These are phyloP conservation scores for Rhododendron ferrugineum DNA, from an alignment of 148 eudicot species.

Conservation along the genomic window DNA sequence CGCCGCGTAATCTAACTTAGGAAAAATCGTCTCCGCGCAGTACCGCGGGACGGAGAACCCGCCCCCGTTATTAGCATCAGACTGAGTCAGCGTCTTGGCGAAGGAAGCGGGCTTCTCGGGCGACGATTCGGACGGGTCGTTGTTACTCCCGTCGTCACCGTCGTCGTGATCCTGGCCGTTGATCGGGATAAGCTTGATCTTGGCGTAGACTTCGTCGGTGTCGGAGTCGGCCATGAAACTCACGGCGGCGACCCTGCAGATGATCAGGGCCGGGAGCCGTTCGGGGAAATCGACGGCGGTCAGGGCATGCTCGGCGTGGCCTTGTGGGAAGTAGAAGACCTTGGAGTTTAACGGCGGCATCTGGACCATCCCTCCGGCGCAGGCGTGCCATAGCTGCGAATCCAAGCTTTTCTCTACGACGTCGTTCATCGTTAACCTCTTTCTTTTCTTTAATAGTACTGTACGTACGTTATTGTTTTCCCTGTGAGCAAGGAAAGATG, in stretches of 20 bases:
- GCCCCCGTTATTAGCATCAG: slow-evolving; percentile 72
- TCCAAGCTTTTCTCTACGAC: slow-evolving; percentile 31
- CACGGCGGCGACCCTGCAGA: slow-evolving; percentile 34
- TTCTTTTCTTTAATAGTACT: too few species aligned
- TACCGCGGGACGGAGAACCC: slow-evolving; percentile 70
- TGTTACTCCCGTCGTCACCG: slow-evolving; percentile 10
- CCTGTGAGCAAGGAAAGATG: background rate
- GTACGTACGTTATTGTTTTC: too few species aligned
- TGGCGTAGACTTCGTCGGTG: slow-evolving; percentile 49
- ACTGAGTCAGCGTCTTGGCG: slow-evolving; percentile 63
- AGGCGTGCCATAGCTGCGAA: slow-evolving; percentile 56
- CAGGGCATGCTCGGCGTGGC: slow-evolving; percentile 51
- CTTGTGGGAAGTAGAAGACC: slow-evolving; percentile 52
- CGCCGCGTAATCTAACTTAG: slow-evolving; percentile 47
- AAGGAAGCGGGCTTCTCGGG: slow-evolving; percentile 43
- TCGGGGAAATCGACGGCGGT: slow-evolving; percentile 32
- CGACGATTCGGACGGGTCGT: slow-evolving; percentile 10
- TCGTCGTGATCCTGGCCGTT: slow-evolving; percentile 13
- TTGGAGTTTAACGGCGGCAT: slow-evolving; percentile 46
- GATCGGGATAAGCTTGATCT: slow-evolving; percentile 38
- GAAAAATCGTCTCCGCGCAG: slow-evolving; percentile 70
- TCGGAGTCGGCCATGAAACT: slow-evolving; percentile 46
- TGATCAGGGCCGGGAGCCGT: slow-evolving; percentile 31
- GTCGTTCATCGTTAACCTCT: background rate
- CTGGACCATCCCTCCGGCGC: slow-evolving; percentile 57